phyloP scores from a whole-genome alignment of 305 asterid species.

The Fraxinus dipetala region DNA sequence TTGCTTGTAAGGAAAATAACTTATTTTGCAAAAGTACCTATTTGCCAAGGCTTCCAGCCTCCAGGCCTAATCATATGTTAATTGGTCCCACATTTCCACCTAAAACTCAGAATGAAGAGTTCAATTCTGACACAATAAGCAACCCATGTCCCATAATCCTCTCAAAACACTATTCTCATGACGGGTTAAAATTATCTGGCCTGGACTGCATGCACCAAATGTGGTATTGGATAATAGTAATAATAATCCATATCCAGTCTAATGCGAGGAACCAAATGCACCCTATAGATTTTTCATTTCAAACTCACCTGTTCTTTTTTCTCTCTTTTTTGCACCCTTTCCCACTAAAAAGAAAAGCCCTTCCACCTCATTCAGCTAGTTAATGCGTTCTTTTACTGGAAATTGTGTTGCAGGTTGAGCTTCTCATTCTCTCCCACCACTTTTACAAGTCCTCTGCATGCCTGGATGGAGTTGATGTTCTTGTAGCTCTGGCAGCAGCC shows the following conservation, averaged over 20 bases:
- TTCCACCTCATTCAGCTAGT: background rate
- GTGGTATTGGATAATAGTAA: background rate
- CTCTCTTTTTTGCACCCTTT: background rate
- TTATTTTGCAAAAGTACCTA: background rate
- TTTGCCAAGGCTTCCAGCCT: background rate
- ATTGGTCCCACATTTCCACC: background rate
- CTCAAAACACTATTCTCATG: background rate
- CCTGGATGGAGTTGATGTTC: slow-evolving; percentile 99
- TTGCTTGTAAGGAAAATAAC: background rate
- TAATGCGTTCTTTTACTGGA: background rate
- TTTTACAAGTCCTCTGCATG: slow-evolving; percentile 94
- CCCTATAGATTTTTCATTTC: background rate
- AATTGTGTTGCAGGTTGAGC: slow-evolving; percentile 77
- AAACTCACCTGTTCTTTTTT: background rate
- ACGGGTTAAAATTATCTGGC: background rate
- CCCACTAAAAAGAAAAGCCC: background rate
- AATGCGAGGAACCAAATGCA: background rate
- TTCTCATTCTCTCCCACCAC: slow-evolving; percentile 94
- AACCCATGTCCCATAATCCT: background rate
- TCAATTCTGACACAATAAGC: background rate
- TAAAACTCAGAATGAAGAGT: background rate
- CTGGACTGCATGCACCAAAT: background rate
- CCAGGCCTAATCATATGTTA: background rate
- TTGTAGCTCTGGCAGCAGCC: slow-evolving; percentile 95
- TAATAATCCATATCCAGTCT: background rate